Percentiles rank a stretch among this genome's conserved stretches.
Evolutionary conservation across 2,329 filamentous ascomycete genomes (phyloP).

Genomic region (Neobulgaria alba): DNA sequence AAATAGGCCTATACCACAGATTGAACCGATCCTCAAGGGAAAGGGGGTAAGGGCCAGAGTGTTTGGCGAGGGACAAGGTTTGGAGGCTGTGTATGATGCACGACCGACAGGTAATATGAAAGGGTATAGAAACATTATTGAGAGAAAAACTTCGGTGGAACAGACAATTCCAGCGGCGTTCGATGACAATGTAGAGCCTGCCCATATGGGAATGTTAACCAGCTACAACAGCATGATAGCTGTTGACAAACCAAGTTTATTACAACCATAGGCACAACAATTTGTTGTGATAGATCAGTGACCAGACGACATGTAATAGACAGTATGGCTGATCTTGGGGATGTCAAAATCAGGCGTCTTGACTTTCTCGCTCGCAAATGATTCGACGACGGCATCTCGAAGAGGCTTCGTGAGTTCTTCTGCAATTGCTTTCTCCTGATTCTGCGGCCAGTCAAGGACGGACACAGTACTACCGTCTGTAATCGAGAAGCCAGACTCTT

Average conservation of each 20-base stretch:
- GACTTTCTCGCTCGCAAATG: slow-evolving; percentile 3
- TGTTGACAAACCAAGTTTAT: no score
- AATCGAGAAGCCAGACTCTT: slow-evolving; percentile 7
- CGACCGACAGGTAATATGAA: neutral
- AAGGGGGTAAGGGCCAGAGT: slow-evolving; percentile 68
- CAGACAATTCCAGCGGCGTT: neutral
- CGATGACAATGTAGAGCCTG: no score
- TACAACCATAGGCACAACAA: no score
- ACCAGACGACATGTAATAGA: slow-evolving; percentile 9
- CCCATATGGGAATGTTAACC: no score
- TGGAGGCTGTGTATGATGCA: neutral
- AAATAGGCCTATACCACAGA: slow-evolving; percentile 75
- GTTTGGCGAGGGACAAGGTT: slow-evolving; percentile 51
- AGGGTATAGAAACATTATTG: neutral
- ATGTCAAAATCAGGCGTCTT: slow-evolving; percentile 4
- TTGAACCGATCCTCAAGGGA: slow-evolving; percentile 33
- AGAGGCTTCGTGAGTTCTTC: neutral
- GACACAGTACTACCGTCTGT: slow-evolving; percentile 9
- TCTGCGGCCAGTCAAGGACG: slow-evolving; percentile 5
- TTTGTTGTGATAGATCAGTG: no score
- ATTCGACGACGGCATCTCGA: slow-evolving; percentile 2
- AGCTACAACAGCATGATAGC: no score
- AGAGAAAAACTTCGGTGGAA: neutral
- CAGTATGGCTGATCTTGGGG: slow-evolving; percentile 5
- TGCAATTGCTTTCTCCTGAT: slow-evolving; percentile 3